Evolutionary conservation across 2,329 filamentous ascomycete genomes (phyloP).

Genomic region (Colletotrichum spinosum): DNA sequence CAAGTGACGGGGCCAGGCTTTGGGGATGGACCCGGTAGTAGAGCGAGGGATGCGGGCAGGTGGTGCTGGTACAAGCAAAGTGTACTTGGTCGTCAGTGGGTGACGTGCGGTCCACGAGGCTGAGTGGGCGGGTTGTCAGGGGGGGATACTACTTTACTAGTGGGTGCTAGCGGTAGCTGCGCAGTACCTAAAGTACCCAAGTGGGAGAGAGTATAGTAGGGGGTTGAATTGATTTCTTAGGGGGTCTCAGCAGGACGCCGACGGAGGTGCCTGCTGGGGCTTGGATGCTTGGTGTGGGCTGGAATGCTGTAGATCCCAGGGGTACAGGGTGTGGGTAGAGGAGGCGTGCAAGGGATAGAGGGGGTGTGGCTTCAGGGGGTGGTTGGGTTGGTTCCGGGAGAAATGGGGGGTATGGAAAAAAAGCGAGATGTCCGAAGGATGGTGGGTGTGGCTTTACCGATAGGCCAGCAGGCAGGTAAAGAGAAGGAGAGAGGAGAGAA

Average conservation of each 20-base stretch:
- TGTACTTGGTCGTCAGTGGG: slow-evolving; percentile 47
- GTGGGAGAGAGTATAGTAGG: slow-evolving; percentile 9
- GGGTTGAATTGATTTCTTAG: slow-evolving; percentile 34
- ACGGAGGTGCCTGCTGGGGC: slow-evolving; percentile 37
- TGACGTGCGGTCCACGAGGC: slow-evolving; percentile 59
- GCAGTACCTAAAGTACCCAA: too few relatives aligned
- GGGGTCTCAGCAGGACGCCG: slow-evolving; percentile 37
- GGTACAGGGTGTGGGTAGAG: slow-evolving; percentile 25
- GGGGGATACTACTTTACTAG: slow-evolving; percentile 24
- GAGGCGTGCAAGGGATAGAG: slow-evolving; percentile 25
- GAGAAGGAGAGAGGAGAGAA: background rate
- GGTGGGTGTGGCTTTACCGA: slow-evolving; percentile 11
- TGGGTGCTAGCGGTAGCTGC: slow-evolving; percentile 24
- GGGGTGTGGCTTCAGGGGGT: slow-evolving; percentile 25
- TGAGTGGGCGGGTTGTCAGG: slow-evolving; percentile 45
- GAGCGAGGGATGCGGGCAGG: slow-evolving; percentile 36
- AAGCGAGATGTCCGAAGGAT: background rate
- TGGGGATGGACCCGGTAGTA: slow-evolving; percentile 31
- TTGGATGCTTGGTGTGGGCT: slow-evolving; percentile 38
- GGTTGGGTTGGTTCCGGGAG: slow-evolving; percentile 5
- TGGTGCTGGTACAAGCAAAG: background rate
- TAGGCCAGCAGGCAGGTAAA: slow-evolving; percentile 6
- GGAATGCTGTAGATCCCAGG: slow-evolving; percentile 37
- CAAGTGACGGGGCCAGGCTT: slow-evolving; percentile 25
- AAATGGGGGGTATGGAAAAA: slow-evolving; percentile 6